Percentiles rank a stretch among this genome's conserved stretches.
phyloP scores from a whole-genome alignment of 2,329 filamentous ascomycete species.

The Ophiosphaerella herpotricha region DNA sequence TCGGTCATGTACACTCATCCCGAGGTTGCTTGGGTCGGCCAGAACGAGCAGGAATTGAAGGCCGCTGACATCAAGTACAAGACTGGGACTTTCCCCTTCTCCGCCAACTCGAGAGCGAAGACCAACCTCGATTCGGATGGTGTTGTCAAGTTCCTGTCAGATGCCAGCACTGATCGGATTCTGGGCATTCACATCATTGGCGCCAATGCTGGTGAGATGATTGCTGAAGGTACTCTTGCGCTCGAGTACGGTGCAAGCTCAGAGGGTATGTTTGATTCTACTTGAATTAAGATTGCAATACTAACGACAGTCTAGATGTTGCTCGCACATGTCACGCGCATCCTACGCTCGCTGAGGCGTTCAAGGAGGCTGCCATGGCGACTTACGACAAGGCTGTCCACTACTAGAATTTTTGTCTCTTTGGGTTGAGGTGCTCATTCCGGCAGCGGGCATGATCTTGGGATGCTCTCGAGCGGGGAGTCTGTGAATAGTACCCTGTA shows the following conservation, averaged over 20 bases:
- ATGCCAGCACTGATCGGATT: slow-evolving; percentile 94
- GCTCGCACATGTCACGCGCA: slow-evolving; percentile 91
- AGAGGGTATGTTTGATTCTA: slow-evolving; percentile 70
- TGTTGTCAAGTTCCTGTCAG: slow-evolving; percentile 94
- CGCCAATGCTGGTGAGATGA: slow-evolving; percentile 97
- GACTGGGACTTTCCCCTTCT: slow-evolving; percentile 93
- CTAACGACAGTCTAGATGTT: slow-evolving; percentile 38
- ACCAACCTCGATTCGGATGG: slow-evolving; percentile 97
- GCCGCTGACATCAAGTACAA: slow-evolving; percentile 87
- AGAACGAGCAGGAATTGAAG: slow-evolving; percentile 96
- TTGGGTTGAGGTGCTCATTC: slow-evolving; percentile 28
- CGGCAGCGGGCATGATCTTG: slow-evolving; percentile 40
- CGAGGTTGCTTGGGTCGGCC: slow-evolving; percentile 97
- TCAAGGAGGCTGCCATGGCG: slow-evolving; percentile 99
- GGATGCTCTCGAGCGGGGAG: slow-evolving; percentile 40
- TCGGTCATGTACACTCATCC: slow-evolving; percentile 99
- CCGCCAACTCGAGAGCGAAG: slow-evolving; percentile 97
- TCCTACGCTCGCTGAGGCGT: slow-evolving; percentile 93
- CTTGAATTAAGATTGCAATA: not conserved
- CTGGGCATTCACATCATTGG: slow-evolving; percentile 97
- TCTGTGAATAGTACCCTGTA: slow-evolving; percentile 49
- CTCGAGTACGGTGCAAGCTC: slow-evolving; percentile 95
- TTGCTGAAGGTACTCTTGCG: slow-evolving; percentile 93
- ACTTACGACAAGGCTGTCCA: slow-evolving; percentile 96
- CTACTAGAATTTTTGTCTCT: slow-evolving; percentile 61